Conservation (phyloP, 1,284 basidiomycete genomes). For the Vanrija sp. region DNA sequence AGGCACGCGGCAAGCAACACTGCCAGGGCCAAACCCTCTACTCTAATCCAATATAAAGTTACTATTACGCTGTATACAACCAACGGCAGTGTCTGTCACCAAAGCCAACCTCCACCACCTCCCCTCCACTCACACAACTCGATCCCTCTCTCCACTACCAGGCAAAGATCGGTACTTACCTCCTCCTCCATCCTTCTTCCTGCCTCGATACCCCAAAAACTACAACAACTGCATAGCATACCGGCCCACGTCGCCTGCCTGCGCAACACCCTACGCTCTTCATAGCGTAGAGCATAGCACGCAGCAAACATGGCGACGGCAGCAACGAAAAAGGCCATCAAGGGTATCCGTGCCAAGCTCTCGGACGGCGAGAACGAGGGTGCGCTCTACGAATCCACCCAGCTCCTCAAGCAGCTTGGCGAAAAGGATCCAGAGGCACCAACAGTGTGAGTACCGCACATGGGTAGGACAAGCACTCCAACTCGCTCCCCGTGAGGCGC, state of each 20-base stretch:
- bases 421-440: conserved; percentile 54
- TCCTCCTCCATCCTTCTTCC: too few species aligned
- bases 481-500: background rate
- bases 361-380: conserved; percentile 66
- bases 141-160: too few species aligned
- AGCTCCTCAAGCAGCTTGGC: conserved; percentile 59
- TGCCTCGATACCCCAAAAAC: background rate
- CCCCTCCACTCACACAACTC: too few species aligned
- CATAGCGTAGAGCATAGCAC: background rate
- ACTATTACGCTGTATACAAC: too few species aligned
- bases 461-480: background rate
- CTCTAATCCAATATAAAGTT: too few species aligned
- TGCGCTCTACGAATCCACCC: conserved; percentile 49
- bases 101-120: too few species aligned
- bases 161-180: too few species aligned
- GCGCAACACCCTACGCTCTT: background rate
- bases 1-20: too few species aligned
- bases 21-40: too few species aligned
- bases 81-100: too few species aligned
- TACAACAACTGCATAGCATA: background rate
- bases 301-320: background rate
- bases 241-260: background rate
- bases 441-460: conserved; percentile 60
- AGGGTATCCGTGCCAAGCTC: conserved; percentile 73
- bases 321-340: conserved; percentile 54